These are phyloP conservation scores for Sporisorium iseilematis-ciliati DNA, from an alignment of 1,284 basidiomycete species.

Conservation along the genomic window DNA sequence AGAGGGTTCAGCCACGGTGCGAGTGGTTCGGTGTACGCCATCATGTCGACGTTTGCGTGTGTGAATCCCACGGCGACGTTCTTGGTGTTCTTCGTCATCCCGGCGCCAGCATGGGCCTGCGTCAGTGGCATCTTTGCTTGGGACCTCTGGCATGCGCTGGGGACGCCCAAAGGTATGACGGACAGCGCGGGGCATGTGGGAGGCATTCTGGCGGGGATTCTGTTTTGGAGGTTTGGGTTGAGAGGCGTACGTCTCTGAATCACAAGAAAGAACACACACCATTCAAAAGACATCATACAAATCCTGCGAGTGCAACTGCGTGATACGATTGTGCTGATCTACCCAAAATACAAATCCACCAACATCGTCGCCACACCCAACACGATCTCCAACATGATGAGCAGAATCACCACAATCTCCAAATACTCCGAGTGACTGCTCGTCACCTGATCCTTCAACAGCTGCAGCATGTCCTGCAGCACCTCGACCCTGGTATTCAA, in stretches of 20 bases:
- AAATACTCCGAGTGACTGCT: constrained; percentile 90
- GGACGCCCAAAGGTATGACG: constrained; percentile 71
- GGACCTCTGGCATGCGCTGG: constrained; percentile 75
- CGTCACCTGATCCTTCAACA: constrained; percentile 93
- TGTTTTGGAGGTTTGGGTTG: constrained; percentile 49
- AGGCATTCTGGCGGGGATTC: constrained; percentile 78
- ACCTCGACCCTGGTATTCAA: constrained; percentile 93
- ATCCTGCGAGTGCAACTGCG: neutral
- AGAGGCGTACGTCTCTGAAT: constrained; percentile 24
- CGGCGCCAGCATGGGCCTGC: constrained; percentile 83
- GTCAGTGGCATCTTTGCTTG: constrained; percentile 81
- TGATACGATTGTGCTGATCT: constrained; percentile 5
- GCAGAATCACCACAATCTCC: constrained; percentile 93
- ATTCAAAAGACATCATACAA: neutral
- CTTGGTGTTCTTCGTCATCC: constrained; percentile 79
- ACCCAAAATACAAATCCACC: constrained; percentile 67
- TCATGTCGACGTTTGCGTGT: constrained; percentile 80
- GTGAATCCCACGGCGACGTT: constrained; percentile 79
- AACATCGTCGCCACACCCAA: constrained; percentile 68
- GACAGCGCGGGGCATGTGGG: constrained; percentile 85
- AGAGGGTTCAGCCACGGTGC: constrained; percentile 38
- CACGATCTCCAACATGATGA: constrained; percentile 86
- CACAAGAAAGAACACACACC: neutral
- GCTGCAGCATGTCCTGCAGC: constrained; percentile 94
- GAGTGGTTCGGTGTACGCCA: constrained; percentile 75